phyloP scores from a whole-genome alignment of 2,329 filamentous ascomycete species.

The Trichothecium sympodiale region DNA sequence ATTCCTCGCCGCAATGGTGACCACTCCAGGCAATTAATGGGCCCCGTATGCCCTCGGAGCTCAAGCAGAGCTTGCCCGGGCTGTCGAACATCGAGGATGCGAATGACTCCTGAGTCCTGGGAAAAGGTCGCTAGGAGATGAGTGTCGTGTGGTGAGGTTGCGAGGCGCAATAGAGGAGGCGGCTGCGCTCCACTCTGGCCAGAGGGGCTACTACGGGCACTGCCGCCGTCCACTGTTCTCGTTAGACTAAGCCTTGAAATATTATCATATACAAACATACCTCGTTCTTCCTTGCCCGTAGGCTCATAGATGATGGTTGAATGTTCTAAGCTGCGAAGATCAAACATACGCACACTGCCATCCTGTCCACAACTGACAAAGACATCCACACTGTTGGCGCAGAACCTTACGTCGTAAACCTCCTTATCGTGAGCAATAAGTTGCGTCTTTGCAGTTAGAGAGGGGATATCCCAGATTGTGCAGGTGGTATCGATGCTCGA shows the following conservation, averaged over 20 bases:
- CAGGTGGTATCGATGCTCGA: conserved; percentile 98
- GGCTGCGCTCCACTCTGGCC: conserved; percentile 65
- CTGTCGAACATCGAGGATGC: conserved; percentile 91
- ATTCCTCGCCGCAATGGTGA: conserved; percentile 77
- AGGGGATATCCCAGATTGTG: conserved; percentile 99
- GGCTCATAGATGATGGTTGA: conserved; percentile 99
- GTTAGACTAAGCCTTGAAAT: background rate
- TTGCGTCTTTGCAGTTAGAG: conserved; percentile 93
- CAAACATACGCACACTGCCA: conserved; percentile 97
- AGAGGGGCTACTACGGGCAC: conserved; percentile 59
- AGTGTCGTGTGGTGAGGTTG: conserved; percentile 88
- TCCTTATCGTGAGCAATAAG: conserved; percentile 98
- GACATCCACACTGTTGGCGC: conserved; percentile 94
- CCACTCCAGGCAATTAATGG: conserved; percentile 94
- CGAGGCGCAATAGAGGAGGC: conserved; percentile 67
- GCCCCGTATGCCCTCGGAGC: conserved; percentile 73
- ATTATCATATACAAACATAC: conserved; percentile 29
- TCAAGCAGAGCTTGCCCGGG: conserved; percentile 92
- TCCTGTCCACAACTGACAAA: conserved; percentile 98
- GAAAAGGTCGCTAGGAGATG: conserved; percentile 97
- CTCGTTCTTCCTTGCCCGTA: conserved; percentile 69
- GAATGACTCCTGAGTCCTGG: conserved; percentile 81
- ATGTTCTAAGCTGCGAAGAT: conserved; percentile 89
- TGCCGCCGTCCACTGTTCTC: conserved; percentile 34
- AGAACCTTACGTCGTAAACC: conserved; percentile 96